phyloP scores from a whole-genome alignment of 75 land plant species.

The Pinus albicaulis region DNA sequence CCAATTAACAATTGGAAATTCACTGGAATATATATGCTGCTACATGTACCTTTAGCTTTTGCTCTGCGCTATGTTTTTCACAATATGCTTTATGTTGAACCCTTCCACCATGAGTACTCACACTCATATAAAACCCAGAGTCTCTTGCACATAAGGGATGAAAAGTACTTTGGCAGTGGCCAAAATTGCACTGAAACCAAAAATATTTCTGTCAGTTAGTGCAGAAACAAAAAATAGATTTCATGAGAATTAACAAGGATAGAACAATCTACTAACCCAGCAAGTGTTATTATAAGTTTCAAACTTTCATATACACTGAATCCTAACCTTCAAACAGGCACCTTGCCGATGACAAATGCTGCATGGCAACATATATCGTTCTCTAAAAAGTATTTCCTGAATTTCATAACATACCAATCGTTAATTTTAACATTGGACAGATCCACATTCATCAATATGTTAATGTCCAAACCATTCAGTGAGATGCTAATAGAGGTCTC shows the following conservation, averaged over 20 bases:
- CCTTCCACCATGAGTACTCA: slow-evolving; percentile 42
- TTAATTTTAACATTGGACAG: neutral
- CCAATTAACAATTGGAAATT: neutral
- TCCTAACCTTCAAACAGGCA: slow-evolving; percentile 77
- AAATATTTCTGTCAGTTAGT: neutral
- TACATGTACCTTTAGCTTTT: slow-evolving; percentile 64
- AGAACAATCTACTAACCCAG: neutral
- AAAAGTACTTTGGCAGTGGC: slow-evolving; percentile 77
- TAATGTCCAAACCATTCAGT: neutral
- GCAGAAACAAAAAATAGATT: neutral
- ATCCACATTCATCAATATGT: neutral
- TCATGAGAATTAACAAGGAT: neutral
- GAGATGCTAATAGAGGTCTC: neutral
- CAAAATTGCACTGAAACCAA: slow-evolving; percentile 70
- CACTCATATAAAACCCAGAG: slow-evolving; percentile 74
- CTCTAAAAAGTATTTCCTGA: slow-evolving; percentile 57
- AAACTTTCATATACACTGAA: neutral
- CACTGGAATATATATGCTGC: neutral
- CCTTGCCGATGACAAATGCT: slow-evolving; percentile 72
- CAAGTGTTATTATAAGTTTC: neutral
- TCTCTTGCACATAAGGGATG: slow-evolving; percentile 89
- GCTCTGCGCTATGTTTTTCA: slow-evolving; percentile 84
- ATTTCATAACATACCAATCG: neutral
- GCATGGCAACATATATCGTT: slow-evolving; percentile 37
- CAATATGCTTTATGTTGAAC: slow-evolving; percentile 90